phyloP scores from a whole-genome alignment of 192 early-diverging fungal species.

The Coemansia furcata region DNA sequence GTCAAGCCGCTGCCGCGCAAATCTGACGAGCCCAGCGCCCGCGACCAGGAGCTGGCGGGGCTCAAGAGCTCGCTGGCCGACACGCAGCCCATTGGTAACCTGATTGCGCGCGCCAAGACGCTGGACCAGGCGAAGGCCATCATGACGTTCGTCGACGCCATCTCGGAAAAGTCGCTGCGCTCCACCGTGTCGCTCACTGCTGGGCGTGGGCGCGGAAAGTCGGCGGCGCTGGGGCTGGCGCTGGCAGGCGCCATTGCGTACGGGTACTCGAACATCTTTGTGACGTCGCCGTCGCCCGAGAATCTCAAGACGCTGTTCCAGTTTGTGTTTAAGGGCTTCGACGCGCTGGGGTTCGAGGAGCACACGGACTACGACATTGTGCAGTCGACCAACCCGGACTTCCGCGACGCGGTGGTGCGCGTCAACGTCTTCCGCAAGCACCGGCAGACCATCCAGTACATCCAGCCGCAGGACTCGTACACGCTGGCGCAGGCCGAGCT shows the following conservation, averaged over 20 bases:
- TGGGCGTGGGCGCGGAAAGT: constrained; percentile 95
- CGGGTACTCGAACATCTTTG: constrained; percentile 99
- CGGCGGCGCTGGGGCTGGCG: constrained; percentile 90
- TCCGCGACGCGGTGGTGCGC: constrained; percentile 92
- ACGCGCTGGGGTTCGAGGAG: constrained; percentile 97
- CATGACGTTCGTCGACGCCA: constrained; percentile 95
- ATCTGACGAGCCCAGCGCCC: constrained; percentile 5
- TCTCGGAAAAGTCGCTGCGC: constrained; percentile 90
- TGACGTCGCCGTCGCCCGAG: constrained; percentile 95
- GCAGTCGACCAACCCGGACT: constrained; percentile 95
- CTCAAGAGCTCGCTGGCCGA: constrained; percentile 88
- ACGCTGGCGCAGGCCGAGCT: constrained; percentile 95
- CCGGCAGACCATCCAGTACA: constrained; percentile 97
- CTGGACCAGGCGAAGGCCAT: constrained; percentile 96
- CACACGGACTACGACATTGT: constrained; percentile 99
- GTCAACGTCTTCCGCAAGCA: constrained; percentile 96
- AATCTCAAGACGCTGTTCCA: constrained; percentile 98
- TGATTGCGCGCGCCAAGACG: constrained; percentile 78
- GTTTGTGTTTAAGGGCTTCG: constrained; percentile 97
- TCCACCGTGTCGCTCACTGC: constrained; percentile 93
- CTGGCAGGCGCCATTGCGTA: constrained; percentile 96
- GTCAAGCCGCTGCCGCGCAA: constrained; percentile 75
- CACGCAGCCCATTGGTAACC: constrained; percentile 84
- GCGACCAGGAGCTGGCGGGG: constrained; percentile 66
- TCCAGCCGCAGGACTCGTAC: constrained; percentile 92